Conservation (phyloP, 2,329 filamentous ascomycete species). For the Fusarium sp. region DNA sequence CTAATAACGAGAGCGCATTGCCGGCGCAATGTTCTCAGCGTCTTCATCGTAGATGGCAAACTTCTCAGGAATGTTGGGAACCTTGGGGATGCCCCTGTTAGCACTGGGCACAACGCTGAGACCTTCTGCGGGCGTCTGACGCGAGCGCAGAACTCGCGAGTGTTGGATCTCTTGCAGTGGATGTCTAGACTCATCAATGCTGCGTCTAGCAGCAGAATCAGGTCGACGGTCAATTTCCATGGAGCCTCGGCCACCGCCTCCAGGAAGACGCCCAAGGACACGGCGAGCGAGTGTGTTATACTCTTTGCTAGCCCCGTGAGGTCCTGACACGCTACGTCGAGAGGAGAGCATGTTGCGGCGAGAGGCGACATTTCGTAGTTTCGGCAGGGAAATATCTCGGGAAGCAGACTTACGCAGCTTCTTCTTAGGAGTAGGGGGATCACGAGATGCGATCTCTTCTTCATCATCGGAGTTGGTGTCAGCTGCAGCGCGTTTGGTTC, state of each 20-base stretch:
- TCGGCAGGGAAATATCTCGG: slow-evolving; percentile 54
- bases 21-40: slow-evolving; percentile 48
- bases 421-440: slow-evolving; percentile 54
- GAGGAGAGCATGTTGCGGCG: slow-evolving; percentile 37
- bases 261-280: slow-evolving; percentile 41
- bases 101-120: slow-evolving; percentile 58
- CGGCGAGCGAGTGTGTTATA: slow-evolving; percentile 43
- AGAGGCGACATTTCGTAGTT: slow-evolving; percentile 47
- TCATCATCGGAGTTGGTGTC: slow-evolving; percentile 52
- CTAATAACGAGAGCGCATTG: slow-evolving; percentile 46
- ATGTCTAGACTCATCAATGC: slow-evolving; percentile 27
- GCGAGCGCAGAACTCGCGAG: slow-evolving; percentile 43
- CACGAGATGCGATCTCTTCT: slow-evolving; percentile 32
- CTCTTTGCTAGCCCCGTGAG: slow-evolving; percentile 33
- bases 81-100: slow-evolving; percentile 59
- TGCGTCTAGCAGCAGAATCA: slow-evolving; percentile 30
- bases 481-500: slow-evolving; percentile 62
- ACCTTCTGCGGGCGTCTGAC: slow-evolving; percentile 41
- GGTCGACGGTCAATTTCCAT: slow-evolving; percentile 27
- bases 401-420: slow-evolving; percentile 65
- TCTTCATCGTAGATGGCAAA: slow-evolving; percentile 51
- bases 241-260: slow-evolving; percentile 33
- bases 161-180: slow-evolving; percentile 37
- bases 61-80: slow-evolving; percentile 58
- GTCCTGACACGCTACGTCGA: slow-evolving; percentile 46